Base-by-base conservation (phyloP, 2,329 filamentous ascomycete genomes). In the Fonsecaea pedrosoi region DNA sequence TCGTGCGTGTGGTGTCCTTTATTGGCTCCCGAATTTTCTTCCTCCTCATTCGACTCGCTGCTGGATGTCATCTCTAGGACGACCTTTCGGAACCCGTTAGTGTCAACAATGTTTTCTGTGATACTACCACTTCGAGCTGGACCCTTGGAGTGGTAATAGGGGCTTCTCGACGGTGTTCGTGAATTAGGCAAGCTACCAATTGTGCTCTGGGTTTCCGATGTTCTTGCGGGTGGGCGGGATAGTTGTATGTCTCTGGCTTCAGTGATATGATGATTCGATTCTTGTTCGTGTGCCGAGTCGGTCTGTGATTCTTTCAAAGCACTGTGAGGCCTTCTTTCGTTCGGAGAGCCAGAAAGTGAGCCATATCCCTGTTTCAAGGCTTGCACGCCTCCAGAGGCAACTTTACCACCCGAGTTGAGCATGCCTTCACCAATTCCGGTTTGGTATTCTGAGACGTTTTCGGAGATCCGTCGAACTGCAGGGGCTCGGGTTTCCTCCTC, bases 41-140 rank as follows among this genome's bases (percentile, higher is more conserved):
- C 71, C 48, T 74, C 74, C 18, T 74, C 73, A 12, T 81, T 79
- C 3, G 80, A 81, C 53, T 84, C 83, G 70, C 80, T 84, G 18
- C 83, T 85, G 71, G 85, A 88, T 32, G 84, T 90, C 2, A 88
- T 88, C 74, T 92, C 89, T 32, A 94, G 82, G 0, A 94, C 86
- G 54, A 92, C 86, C 78, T 94, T 94, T 70, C 87, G 87, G 60
- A 93, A 85, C 2, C 91, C 91, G 63, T 89, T 87, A 1, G 89
- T 83, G 74, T 94, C 89, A 64, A 93, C 81, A n/a, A 91, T 82
- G 68, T 90, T 91, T 77, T 94, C 90, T 0, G 90, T 92, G 72
- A 94, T 92, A 75, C 89, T 92, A 34, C 91, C 91, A 71, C 89
- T 92, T 64, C 90, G 84, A 5, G 89, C 88, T 4, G 83, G 81